Base-by-base conservation (phyloP, 1,284 basidiomycete genomes). In the Athelia sp. region DNA sequence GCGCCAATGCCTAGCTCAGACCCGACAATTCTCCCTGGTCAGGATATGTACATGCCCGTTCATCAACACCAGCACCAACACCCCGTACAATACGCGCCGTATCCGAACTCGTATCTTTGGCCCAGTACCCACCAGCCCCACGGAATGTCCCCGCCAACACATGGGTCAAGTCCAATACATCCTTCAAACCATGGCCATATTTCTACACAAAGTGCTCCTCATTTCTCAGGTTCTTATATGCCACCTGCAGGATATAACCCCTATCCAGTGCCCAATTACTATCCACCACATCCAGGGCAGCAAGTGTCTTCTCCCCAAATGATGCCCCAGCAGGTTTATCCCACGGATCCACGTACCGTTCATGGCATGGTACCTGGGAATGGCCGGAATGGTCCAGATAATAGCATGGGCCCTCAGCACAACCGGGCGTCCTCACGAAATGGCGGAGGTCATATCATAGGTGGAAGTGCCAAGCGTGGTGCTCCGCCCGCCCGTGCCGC, bases 211-310 rank as follows among this genome's bases (percentile, higher is more conserved):
- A 54, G 54, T n/a, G 49, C 61, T 43, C 58, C 65, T 10, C 67
- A 64, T 31, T 70, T 71, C 56, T 61, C 68, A 3, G 59, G 52
- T 15, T 58, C 66, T 0, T 79, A 72, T 52, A 61, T 66, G 23
- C 65, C 66, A 9, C 62, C 68, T 13, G 61, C 68, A 8, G 59
- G 68, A 14, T 70, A 70, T 49, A 70, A 70, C 43, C 56, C 66
- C 17, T 81, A 79, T 58, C 67, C 76, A 4, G 62, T 74, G 53
- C 67, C 71, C 3, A 60, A 68, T 13, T 84, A 80, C 51, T 79
- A 76, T 57, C 69, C 73, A 48, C 61, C 61, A 40, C 63, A 69
- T 42, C 64, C 69, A 18, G 64, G 70, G 51, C 75, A 75, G 46
- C 64, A 67, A 11, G 59, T 70, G 51, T 67, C 68, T 11, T 57